A percentile compares a stretch with the other conserved stretches of the same genome.
These are phyloP conservation scores for Colletotrichum higginsianum DNA, from an alignment of 2,329 filamentous ascomycete genomes.

Conservation along the genomic window DNA sequence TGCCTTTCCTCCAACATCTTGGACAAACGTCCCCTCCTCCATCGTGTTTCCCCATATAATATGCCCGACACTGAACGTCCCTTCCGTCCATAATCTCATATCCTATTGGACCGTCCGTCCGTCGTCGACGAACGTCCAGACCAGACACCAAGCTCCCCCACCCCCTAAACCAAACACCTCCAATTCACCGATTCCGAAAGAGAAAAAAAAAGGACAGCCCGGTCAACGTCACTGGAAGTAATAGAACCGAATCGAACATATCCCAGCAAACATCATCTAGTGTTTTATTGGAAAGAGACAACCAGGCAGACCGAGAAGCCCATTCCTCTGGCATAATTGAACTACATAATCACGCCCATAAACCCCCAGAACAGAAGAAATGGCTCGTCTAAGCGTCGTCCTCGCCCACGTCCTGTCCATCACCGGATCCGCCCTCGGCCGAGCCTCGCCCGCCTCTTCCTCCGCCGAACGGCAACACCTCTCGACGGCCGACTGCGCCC, in stretches of 20 bases:
- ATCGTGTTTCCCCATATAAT: background rate
- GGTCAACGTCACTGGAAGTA: background rate
- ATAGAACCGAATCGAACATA: background rate
- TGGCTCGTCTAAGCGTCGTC: constrained; percentile 40
- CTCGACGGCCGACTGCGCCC: constrained; percentile 23
- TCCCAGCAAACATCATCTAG: constrained; percentile 3
- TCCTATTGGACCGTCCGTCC: too few relatives aligned
- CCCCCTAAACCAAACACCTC: too few relatives aligned
- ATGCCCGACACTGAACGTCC: background rate
- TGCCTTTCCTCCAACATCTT: background rate
- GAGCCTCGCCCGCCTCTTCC: background rate
- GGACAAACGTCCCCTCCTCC: background rate
- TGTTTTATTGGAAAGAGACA: constrained; percentile 2
- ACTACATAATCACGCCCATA: constrained; percentile 14
- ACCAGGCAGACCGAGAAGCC: background rate
- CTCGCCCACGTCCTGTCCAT: constrained; percentile 29
- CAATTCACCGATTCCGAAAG: background rate
- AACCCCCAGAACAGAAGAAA: background rate
- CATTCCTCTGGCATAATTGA: constrained; percentile 6
- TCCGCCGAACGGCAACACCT: background rate
- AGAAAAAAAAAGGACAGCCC: background rate
- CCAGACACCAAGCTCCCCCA: too few relatives aligned
- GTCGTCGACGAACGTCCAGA: too few relatives aligned
- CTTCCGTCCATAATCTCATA: background rate
- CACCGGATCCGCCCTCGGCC: constrained; percentile 20